Conservation (phyloP, 2,329 filamentous ascomycete genomes). For the Cryphonectria parasitica region DNA sequence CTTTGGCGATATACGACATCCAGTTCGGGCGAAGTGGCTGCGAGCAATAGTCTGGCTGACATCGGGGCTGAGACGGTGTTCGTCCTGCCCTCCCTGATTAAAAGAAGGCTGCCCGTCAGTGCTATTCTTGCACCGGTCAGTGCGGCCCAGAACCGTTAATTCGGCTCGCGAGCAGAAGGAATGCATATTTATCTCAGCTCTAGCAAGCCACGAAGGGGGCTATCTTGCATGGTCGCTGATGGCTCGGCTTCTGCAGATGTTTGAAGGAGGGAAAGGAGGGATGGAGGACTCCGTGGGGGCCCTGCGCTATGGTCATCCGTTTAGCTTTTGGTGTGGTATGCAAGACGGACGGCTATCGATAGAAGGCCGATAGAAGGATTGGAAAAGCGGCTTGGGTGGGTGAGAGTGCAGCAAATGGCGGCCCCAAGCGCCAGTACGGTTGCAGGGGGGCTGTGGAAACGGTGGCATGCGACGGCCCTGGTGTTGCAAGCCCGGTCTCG, state of each 20-base stretch:
- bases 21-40: background rate
- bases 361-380: slow-evolving; percentile 25
- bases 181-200: background rate
- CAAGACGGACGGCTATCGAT: slow-evolving; percentile 13
- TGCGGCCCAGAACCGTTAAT: background rate
- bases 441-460: background rate
- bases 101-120: background rate
- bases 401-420: background rate
- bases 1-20: background rate
- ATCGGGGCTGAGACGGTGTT: background rate
- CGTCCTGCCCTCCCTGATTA: background rate
- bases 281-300: background rate
- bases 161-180: background rate
- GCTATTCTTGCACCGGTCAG: slow-evolving; percentile 9
- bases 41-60: slow-evolving; percentile 2
- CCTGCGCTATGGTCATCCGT: background rate
- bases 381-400: background rate
- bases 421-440: background rate
- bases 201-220: background rate
- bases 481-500: background rate
- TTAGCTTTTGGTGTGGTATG: background rate
- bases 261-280: background rate
- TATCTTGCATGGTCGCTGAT: background rate
- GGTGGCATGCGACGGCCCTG: background rate
- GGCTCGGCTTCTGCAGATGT: background rate